phyloP scores from a whole-genome alignment of 352 stramenopile genomes.

The Pythium phragmiticola region DNA sequence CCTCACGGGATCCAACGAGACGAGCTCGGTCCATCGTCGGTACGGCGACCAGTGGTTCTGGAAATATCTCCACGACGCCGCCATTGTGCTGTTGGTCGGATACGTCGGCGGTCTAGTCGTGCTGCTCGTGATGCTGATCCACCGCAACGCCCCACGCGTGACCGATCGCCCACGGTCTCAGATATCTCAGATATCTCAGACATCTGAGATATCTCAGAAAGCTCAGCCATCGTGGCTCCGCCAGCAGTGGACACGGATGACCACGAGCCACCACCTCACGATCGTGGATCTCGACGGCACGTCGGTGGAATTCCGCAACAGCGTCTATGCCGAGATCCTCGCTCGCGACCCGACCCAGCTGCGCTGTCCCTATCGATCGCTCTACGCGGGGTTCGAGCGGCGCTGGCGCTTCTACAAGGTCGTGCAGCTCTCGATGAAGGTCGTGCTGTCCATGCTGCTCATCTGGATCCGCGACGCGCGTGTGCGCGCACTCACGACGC shows the following conservation, averaged over 20 bases:
- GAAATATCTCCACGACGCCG: constrained; percentile 20
- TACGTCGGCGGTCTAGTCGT: constrained; percentile 30
- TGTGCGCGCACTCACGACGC: constrained; percentile 21
- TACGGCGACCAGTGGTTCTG: constrained; percentile 21
- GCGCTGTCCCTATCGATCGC: constrained; percentile 44
- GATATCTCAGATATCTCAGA: too few species aligned
- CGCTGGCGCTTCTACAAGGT: constrained; percentile 58
- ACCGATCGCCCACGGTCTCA: constrained; percentile 22
- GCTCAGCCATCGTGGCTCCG: background rate
- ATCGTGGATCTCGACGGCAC: constrained; percentile 45
- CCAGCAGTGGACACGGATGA: background rate
- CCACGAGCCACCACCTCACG: constrained; percentile 10
- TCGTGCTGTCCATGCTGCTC: constrained; percentile 37
- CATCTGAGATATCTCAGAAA: constrained; percentile 2
- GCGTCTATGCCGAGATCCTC: constrained; percentile 44
- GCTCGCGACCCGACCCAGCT: constrained; percentile 38
- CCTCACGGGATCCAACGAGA: constrained; percentile 11
- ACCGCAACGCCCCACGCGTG: constrained; percentile 32
- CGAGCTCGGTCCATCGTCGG: constrained; percentile 2
- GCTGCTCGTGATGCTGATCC: constrained; percentile 32
- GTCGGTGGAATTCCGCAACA: constrained; percentile 36
- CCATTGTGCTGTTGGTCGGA: constrained; percentile 30
- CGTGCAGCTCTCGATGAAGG: constrained; percentile 43
- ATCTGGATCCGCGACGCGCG: constrained; percentile 21
- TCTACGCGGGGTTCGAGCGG: constrained; percentile 51